Conservation (phyloP, 2,329 filamentous ascomycete species). For the Venturia nashicola region DNA sequence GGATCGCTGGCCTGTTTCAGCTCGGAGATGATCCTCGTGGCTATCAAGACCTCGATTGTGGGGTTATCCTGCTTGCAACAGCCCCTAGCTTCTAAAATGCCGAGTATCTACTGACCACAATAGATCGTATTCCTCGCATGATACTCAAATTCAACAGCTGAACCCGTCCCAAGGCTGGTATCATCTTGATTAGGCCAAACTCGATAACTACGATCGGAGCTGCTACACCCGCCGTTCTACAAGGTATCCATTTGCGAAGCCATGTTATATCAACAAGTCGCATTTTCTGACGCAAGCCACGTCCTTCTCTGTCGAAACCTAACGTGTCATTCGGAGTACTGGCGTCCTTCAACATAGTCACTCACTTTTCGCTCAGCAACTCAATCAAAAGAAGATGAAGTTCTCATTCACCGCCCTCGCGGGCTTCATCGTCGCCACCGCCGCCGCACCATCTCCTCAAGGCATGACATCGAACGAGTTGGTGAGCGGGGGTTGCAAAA, state of each 20-base stretch:
- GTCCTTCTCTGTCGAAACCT: background rate
- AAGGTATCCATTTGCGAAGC: background rate
- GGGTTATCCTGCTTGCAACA: background rate
- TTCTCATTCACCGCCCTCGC: background rate
- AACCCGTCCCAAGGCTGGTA: background rate
- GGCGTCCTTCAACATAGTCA: background rate
- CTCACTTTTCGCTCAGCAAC: background rate
- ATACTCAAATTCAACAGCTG: background rate
- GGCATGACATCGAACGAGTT: constrained; percentile 24
- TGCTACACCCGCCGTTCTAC: background rate
- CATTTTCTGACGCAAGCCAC: background rate
- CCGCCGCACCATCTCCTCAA: constrained; percentile 1
- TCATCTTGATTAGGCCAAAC: background rate
- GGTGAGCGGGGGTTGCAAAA: constrained; percentile 22
- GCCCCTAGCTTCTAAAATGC: background rate
- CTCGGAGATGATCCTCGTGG: background rate
- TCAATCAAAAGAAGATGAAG: background rate
- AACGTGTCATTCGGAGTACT: background rate
- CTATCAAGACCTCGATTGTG: background rate
- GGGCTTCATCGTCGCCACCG: background rate
- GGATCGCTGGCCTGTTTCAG: background rate
- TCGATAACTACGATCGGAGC: background rate
- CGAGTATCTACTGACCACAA: background rate
- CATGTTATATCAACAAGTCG: background rate
- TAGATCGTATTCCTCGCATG: background rate